phyloP scores from a whole-genome alignment of 2,329 filamentous ascomycete genomes.

The Pleomassaria siparia region DNA sequence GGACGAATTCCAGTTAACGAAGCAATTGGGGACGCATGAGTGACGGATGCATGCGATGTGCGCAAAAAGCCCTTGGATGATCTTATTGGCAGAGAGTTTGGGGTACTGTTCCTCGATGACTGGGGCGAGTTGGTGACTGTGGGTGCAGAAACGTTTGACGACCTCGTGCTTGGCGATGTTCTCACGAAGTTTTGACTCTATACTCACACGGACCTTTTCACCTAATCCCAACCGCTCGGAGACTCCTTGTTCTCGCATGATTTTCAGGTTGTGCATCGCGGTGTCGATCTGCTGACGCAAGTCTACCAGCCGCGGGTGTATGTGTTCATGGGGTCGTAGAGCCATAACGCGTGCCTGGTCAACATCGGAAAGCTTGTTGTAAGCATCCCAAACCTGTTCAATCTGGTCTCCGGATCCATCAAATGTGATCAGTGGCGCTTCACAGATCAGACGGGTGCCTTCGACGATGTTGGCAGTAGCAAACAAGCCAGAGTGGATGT shows the following conservation, averaged over 20 bases:
- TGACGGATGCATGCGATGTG: conserved; percentile 31
- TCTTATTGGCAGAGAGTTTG: neutral
- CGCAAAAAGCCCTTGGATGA: conserved; percentile 23
- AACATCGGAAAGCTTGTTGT: conserved; percentile 1
- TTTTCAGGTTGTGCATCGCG: too few species aligned
- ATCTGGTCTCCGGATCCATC: neutral
- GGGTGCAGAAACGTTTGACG: neutral
- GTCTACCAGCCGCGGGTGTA: too few species aligned
- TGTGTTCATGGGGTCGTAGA: neutral
- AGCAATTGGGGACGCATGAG: conserved; percentile 10
- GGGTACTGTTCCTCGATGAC: neutral
- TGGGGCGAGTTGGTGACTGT: neutral
- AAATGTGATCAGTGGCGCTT: conserved; percentile 3
- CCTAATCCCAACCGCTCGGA: too few species aligned
- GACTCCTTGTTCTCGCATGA: too few species aligned
- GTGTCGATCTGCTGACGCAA: too few species aligned
- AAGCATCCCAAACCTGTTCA: neutral
- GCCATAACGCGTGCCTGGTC: conserved; percentile 1
- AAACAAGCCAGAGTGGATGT: neutral
- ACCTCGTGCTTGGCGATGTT: too few species aligned
- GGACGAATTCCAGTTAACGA: neutral
- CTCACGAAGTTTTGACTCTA: too few species aligned
- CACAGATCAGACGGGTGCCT: conserved; percentile 7
- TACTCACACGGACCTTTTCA: too few species aligned
- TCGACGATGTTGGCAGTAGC: conserved; percentile 2